Evolutionary conservation across 2,329 filamentous ascomycete genomes (phyloP).

Genomic region (Trichoderma hamatum): DNA sequence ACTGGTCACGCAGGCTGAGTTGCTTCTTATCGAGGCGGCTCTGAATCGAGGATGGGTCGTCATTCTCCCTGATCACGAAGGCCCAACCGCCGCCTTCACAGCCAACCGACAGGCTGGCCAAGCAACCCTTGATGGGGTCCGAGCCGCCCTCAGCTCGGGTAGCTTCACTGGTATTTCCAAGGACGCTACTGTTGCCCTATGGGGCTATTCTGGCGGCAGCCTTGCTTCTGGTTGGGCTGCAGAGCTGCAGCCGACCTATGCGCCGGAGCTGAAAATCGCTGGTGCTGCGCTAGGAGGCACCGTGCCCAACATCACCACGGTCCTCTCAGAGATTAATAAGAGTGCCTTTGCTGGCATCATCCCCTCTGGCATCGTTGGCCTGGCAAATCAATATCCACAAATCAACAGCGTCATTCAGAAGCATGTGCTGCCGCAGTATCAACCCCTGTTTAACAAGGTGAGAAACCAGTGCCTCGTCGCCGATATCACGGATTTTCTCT

Average conservation of each 20-base stretch:
- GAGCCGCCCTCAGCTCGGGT: slow-evolving; percentile 42
- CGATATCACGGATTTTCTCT: slow-evolving; percentile 35
- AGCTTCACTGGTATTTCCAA: slow-evolving; percentile 37
- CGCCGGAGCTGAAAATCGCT: slow-evolving; percentile 33
- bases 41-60: slow-evolving; percentile 52
- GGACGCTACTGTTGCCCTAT: slow-evolving; percentile 46
- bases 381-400: slow-evolving; percentile 33
- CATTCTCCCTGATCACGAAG: slow-evolving; percentile 52
- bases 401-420: slow-evolving; percentile 27
- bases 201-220: slow-evolving; percentile 42
- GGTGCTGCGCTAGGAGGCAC: slow-evolving; percentile 34
- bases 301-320: slow-evolving; percentile 30
- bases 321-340: slow-evolving; percentile 30
- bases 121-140: slow-evolving; percentile 48
- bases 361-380: slow-evolving; percentile 31
- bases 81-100: slow-evolving; percentile 47
- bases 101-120: slow-evolving; percentile 47
- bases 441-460: slow-evolving; percentile 37
- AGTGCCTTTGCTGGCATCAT: slow-evolving; percentile 31
- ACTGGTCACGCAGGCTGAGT: slow-evolving; percentile 33
- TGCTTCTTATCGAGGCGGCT: slow-evolving; percentile 32
- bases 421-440: slow-evolving; percentile 30
- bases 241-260: slow-evolving; percentile 35
- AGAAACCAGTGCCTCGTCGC: slow-evolving; percentile 36
- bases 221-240: slow-evolving; percentile 33